Evolutionary conservation across 2,329 filamentous ascomycete genomes (phyloP).

Genomic region (Coniella vitis): DNA sequence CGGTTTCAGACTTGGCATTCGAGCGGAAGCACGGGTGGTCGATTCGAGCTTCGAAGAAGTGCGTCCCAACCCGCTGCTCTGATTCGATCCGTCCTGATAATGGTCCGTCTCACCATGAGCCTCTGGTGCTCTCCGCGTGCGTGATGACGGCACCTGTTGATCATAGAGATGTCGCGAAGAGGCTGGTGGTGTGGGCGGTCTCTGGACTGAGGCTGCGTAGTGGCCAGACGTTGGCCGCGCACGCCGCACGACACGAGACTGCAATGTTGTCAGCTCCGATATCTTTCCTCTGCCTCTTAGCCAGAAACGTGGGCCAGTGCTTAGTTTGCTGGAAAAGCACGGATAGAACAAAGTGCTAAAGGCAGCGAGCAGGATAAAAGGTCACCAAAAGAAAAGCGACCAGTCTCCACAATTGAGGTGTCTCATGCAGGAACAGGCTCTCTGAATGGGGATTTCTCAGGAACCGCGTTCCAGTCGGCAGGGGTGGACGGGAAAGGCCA

Average conservation of each 20-base stretch:
- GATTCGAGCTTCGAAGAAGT: conserved; percentile 29
- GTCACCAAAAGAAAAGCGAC: not conserved
- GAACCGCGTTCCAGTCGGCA: not conserved
- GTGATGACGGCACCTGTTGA: conserved; percentile 40
- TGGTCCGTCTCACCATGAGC: conserved; percentile 33
- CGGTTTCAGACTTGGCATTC: conserved; percentile 27
- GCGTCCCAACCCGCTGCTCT: conserved; percentile 36
- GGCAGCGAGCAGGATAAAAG: not conserved
- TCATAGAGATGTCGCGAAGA: conserved; percentile 50
- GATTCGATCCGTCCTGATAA: conserved; percentile 38
- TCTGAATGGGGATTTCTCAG: conserved; percentile 1
- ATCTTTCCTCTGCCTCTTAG: not conserved
- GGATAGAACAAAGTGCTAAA: not conserved
- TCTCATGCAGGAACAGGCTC: no score
- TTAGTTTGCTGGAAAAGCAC: not conserved
- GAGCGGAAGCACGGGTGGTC: conserved; percentile 25
- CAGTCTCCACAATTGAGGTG: no score
- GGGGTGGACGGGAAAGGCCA: not conserved
- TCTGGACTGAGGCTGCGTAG: conserved; percentile 34
- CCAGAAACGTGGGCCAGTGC: conserved; percentile 15
- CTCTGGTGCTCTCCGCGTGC: conserved; percentile 33
- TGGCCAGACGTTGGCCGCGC: conserved; percentile 48
- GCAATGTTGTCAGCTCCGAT: conserved; percentile 21
- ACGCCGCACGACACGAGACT: conserved; percentile 45
- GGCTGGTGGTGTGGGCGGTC: conserved; percentile 43